Conservation (phyloP, 2,329 filamentous ascomycete genomes). For the Claviceps africana region DNA sequence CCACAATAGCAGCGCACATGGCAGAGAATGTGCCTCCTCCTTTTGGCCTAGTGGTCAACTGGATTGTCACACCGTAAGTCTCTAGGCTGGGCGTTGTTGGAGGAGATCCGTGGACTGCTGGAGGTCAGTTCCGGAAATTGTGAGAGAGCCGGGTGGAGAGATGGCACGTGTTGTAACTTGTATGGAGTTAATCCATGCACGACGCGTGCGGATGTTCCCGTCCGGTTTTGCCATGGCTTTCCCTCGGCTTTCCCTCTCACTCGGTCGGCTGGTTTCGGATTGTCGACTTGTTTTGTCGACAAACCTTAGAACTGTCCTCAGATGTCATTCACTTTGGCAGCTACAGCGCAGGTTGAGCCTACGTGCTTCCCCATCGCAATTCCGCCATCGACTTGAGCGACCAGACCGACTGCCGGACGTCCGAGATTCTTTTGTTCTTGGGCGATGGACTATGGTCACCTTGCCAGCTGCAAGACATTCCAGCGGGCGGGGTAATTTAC, state of each 20-base stretch:
- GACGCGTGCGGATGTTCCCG: background rate
- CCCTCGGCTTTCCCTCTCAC: background rate
- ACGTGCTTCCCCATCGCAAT: background rate
- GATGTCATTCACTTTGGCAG: background rate
- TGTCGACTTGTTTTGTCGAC: background rate
- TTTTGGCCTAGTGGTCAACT: background rate
- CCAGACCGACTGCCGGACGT: no score
- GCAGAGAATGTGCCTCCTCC: no score
- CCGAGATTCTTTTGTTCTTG: no score
- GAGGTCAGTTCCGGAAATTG: background rate
- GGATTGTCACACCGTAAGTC: background rate
- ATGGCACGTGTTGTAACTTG: background rate
- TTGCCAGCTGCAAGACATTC: no score
- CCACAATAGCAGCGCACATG: no score
- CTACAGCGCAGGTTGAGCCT: background rate
- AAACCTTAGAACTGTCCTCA: background rate
- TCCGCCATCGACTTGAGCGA: no score
- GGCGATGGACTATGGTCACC: no score
- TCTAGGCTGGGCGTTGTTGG: no score
- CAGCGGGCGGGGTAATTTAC: no score
- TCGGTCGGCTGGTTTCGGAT: background rate
- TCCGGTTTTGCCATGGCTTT: background rate
- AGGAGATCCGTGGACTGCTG: no score
- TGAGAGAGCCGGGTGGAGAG: background rate
- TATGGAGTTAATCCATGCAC: background rate